A percentile compares a stretch with the other conserved stretches of the same genome.
These are phyloP conservation scores for Xylaria scruposa DNA, from an alignment of 495 filamentous ascomycete genomes.

Conservation along the genomic window DNA sequence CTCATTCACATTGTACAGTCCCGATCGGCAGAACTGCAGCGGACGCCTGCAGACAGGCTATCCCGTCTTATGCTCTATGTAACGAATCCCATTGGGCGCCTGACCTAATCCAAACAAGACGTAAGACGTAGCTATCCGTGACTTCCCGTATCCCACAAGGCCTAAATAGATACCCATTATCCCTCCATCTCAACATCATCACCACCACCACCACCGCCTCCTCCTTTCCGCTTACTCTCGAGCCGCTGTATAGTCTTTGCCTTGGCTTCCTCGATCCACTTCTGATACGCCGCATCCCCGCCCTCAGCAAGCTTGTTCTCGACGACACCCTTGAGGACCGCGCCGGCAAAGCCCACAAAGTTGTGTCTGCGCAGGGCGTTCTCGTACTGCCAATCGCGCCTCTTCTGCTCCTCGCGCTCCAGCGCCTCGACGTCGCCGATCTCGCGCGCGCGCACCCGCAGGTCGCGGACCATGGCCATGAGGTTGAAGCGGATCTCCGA, in stretches of 20 bases:
- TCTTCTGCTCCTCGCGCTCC: constrained; percentile 81
- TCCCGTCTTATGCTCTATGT: background rate
- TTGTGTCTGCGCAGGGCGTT: constrained; percentile 93
- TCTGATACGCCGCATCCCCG: constrained; percentile 65
- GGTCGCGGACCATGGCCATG: constrained; percentile 87
- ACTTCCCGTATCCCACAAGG: background rate
- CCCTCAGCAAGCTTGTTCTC: constrained; percentile 69
- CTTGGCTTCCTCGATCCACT: constrained; percentile 82
- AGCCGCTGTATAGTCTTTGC: constrained; percentile 71
- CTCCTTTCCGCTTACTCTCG: constrained; percentile 54
- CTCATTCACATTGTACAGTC: background rate
- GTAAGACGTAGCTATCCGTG: background rate
- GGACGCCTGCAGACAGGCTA: background rate
- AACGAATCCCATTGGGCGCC: background rate
- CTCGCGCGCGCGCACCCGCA: constrained; percentile 75
- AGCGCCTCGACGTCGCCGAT: constrained; percentile 82
- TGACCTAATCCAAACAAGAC: background rate
- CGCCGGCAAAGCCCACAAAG: constrained; percentile 94
- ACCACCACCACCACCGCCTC: constrained; percentile 45
- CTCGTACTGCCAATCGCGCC: constrained; percentile 91
- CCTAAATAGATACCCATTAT: constrained; percentile 20
- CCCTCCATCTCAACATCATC: constrained; percentile 55
- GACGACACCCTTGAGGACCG: constrained; percentile 87
- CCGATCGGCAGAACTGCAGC: constrained; percentile 1
- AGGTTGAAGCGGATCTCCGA: constrained; percentile 95